Conservation (phyloP, 2,329 filamentous ascomycete genomes). For the Alternaria infectoria region DNA sequence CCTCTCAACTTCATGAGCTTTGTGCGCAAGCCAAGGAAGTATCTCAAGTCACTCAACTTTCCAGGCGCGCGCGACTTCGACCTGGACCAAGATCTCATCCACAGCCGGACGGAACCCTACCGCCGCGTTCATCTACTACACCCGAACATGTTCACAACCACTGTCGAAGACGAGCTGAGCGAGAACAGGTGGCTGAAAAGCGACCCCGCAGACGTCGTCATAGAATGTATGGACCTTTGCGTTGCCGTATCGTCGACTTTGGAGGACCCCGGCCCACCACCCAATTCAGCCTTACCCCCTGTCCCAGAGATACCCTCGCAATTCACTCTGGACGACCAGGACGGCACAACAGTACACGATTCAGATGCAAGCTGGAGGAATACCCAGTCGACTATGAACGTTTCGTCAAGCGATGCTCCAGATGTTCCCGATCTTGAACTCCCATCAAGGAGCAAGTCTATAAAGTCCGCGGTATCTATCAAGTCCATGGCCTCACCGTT, state of each 20-base stretch:
- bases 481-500: conserved; percentile 55
- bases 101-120: conserved; percentile 76
- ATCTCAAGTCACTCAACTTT: conserved; percentile 74
- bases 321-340: conserved; percentile 39
- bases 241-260: conserved; percentile 51
- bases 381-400: conserved; percentile 59
- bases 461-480: conserved; percentile 51
- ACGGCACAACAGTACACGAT: conserved; percentile 39
- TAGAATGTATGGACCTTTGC: conserved; percentile 77
- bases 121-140: conserved; percentile 76
- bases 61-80: conserved; percentile 75
- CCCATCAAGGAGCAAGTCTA: conserved; percentile 37
- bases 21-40: conserved; percentile 80
- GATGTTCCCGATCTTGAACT: conserved; percentile 31
- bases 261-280: conserved; percentile 56
- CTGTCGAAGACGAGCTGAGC: conserved; percentile 78
- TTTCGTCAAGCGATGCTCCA: conserved; percentile 28
- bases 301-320: conserved; percentile 40
- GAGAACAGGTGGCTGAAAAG: conserved; percentile 82
- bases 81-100: conserved; percentile 77
- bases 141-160: conserved; percentile 83
- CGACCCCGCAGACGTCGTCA: conserved; percentile 79
- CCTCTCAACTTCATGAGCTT: conserved; percentile 88
- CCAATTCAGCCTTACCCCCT: conserved; percentile 55
- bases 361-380: conserved; percentile 59